phyloP scores from a whole-genome alignment of 2,329 filamentous ascomycete genomes.

The Aulographum hederae region DNA sequence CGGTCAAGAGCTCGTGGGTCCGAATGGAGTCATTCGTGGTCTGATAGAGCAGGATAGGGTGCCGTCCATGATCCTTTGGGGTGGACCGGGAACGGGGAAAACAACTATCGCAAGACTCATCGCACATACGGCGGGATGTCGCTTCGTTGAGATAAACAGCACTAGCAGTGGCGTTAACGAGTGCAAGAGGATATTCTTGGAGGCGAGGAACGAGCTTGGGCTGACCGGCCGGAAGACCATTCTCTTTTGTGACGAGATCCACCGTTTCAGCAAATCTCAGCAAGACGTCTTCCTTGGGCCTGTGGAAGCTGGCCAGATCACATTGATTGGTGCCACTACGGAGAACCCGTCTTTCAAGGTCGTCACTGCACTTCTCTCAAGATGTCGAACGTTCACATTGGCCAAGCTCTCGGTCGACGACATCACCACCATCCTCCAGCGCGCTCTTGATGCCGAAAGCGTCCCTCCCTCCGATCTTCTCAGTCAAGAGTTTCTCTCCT shows the following conservation, averaged over 20 bases:
- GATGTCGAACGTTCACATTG: slow-evolving; percentile 82
- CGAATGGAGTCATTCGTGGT: slow-evolving; percentile 63
- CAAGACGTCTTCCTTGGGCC: slow-evolving; percentile 90
- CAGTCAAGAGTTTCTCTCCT: slow-evolving; percentile 50
- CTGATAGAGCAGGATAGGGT: slow-evolving; percentile 74
- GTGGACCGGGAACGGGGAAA: slow-evolving; percentile 59
- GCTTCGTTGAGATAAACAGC: slow-evolving; percentile 92
- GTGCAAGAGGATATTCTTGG: slow-evolving; percentile 78
- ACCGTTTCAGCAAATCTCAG: slow-evolving; percentile 77
- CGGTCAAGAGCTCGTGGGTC: slow-evolving; percentile 81
- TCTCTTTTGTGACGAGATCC: slow-evolving; percentile 94
- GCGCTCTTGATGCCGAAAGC: slow-evolving; percentile 51
- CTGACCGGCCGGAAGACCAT: slow-evolving; percentile 84
- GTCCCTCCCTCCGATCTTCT: slow-evolving; percentile 24
- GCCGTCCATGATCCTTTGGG: slow-evolving; percentile 93
- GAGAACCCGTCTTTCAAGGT: slow-evolving; percentile 95
- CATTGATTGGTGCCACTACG: slow-evolving; percentile 84
- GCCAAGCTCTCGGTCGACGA: slow-evolving; percentile 55
- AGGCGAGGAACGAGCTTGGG: slow-evolving; percentile 61
- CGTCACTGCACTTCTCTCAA: slow-evolving; percentile 67
- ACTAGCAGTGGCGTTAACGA: slow-evolving; percentile 76
- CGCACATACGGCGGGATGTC: slow-evolving; percentile 59
- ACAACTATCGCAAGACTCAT: slow-evolving; percentile 88
- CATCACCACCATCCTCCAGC: slow-evolving; percentile 52
- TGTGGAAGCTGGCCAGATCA: slow-evolving; percentile 80